These are phyloP conservation scores for Brassica balearica DNA, from an alignment of 441 rosid genomes.

Conservation along the genomic window DNA sequence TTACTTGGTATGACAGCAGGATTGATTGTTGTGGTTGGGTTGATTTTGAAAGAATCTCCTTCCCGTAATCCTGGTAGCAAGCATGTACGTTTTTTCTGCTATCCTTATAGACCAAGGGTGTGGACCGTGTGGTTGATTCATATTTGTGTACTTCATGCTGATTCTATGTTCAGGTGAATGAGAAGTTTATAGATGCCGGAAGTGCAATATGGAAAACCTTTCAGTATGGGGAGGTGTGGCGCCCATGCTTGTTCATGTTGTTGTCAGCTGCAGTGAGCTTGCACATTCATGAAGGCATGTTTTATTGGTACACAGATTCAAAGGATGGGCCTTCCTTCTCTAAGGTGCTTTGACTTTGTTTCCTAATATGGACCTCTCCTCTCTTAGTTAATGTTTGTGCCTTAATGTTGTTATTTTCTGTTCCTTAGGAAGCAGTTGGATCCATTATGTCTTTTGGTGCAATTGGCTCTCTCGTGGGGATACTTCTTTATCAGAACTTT, in stretches of 20 bases:
- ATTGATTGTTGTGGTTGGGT: slow-evolving; percentile 58
- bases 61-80: slow-evolving; percentile 50
- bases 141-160: too few species aligned
- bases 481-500: slow-evolving; percentile 60
- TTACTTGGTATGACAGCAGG: slow-evolving; percentile 63
- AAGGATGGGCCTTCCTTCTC: slow-evolving; percentile 72
- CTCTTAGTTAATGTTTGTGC: neutral
- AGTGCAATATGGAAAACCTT: slow-evolving; percentile 66
- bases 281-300: slow-evolving; percentile 79
- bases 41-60: slow-evolving; percentile 59
- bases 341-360: slow-evolving; percentile 49
- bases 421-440: slow-evolving; percentile 69
- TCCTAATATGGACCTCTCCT: neutral
- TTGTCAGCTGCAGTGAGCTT: slow-evolving; percentile 69
- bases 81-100: slow-evolving; percentile 47
- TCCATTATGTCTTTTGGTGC: slow-evolving; percentile 67
- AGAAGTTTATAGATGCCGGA: slow-evolving; percentile 62
- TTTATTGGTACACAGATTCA: slow-evolving; percentile 80
- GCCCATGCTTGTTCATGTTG: slow-evolving; percentile 75
- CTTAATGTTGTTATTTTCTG: slow-evolving; percentile 17
- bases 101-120: neutral
- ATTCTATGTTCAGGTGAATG: slow-evolving; percentile 60
- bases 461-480: slow-evolving; percentile 71
- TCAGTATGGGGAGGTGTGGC: slow-evolving; percentile 67
- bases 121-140: neutral